Evolutionary conservation across 768 basidiomycete genomes (phyloP).

Genomic region (Tylopilus rubrobrunneus): DNA sequence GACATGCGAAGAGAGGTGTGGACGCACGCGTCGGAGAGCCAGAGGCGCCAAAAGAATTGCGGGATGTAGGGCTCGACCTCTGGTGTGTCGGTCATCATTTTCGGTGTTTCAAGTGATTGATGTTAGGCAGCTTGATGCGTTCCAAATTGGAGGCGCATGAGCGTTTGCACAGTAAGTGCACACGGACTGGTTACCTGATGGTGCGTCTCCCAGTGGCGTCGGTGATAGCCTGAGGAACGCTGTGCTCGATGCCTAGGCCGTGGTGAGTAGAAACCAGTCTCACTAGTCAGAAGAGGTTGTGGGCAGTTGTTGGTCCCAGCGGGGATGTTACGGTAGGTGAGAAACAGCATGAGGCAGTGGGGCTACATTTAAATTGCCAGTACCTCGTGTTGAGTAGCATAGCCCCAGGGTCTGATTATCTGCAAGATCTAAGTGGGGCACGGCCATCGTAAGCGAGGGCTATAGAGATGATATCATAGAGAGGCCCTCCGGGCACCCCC

Average conservation of each 20-base stretch:
- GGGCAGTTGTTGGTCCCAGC: conserved; percentile 6
- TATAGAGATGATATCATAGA: not conserved
- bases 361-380: not conserved
- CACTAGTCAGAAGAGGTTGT: not conserved
- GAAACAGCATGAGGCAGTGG: not conserved
- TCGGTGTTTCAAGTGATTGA: not conserved
- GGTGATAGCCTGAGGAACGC: no score
- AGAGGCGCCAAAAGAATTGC: conserved; percentile 46
- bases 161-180: conserved; percentile 1
- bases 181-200: not conserved
- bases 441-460: not conserved
- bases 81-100: not conserved
- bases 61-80: conserved; percentile 40
- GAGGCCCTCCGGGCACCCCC: no score
- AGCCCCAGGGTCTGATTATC: not conserved
- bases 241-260: not conserved
- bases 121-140: not conserved
- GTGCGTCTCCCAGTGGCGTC: not conserved
- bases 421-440: not conserved
- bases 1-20: not conserved
- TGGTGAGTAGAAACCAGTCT: not conserved
- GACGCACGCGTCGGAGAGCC: conserved; percentile 40
- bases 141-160: not conserved
- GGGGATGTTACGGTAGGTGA: not conserved
- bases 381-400: not conserved